Evolutionary conservation across 2,329 filamentous ascomycete species (phyloP), one percentile per base, ranked within the genome.

Genomic region (Cladorrhinum sp.): DNA sequence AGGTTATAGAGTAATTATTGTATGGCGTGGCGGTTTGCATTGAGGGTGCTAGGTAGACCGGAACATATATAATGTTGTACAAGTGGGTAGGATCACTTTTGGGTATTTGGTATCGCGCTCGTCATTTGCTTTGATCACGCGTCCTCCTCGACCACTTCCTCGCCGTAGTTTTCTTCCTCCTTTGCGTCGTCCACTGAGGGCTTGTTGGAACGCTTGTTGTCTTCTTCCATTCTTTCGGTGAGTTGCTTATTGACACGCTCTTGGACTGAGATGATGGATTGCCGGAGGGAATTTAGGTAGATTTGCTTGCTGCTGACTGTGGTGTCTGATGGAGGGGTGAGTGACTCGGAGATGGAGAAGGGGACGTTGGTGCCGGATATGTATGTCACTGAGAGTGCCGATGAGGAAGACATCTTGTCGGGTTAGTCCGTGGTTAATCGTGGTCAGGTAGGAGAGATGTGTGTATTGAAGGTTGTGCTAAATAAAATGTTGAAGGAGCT

Each of bases 121-220:
- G 45, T 49, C 12, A 2, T 45, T 16, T 45, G 4, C 13, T 22
- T 10, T 20, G 45, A 51, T 50, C 20, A 18, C 23, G 59, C 63
- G 68, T 69, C 71, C 57, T 83, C 83, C 58, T 90, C 88, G 48
- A 90, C 87, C 12, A 87, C 84, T 73, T 96, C 92, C 74, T 96
- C 92, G 52, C 92, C 92, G 71, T 96, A 96, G 71, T 92, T 89
- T 68, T 90, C 85, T 70, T 92, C 90, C 70, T 87, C 85, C 63
- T 82, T 81, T 10, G 74, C 78, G 62, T 87, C 84, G 62, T 85
- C 81, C 9, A 78, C 69, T 8, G 41, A 45, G 4, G 38, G 16
- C 48, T 62, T 64, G 13, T 50, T 20, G 29, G 2, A 69, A 13
- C 77, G 75, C 8, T 75, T 76, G 70, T 87, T 89, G 71, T 92